phyloP scores from a whole-genome alignment of 352 stramenopile genomes.

The Phytophthora sansomeana region DNA sequence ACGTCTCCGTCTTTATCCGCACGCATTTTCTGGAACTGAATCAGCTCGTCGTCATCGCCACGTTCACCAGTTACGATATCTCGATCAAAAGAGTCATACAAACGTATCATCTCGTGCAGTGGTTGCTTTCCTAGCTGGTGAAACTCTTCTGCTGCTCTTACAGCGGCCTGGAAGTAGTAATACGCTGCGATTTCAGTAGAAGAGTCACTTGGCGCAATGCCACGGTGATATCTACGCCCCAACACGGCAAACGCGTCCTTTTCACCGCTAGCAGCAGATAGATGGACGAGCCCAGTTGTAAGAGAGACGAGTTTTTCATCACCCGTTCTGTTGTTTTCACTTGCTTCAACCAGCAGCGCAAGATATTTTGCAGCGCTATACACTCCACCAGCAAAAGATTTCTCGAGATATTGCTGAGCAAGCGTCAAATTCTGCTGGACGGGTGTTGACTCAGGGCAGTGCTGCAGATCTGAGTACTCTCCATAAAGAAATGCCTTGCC shows the following conservation, averaged over 20 bases:
- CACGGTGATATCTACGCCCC: slow-evolving; percentile 47
- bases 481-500: slow-evolving; percentile 54
- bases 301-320: slow-evolving; percentile 12
- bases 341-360: slow-evolving; percentile 26
- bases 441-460: slow-evolving; percentile 15
- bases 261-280: slow-evolving; percentile 48
- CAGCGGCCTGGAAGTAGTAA: slow-evolving; percentile 70
- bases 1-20: slow-evolving; percentile 83
- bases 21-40: slow-evolving; percentile 85
- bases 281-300: slow-evolving; percentile 55
- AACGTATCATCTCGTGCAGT: slow-evolving; percentile 75
- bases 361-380: slow-evolving; percentile 40
- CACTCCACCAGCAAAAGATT: slow-evolving; percentile 25
- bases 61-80: slow-evolving; percentile 41
- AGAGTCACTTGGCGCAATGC: not conserved
- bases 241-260: slow-evolving; percentile 68
- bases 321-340: not conserved
- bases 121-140: slow-evolving; percentile 81
- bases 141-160: slow-evolving; percentile 53
- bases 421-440: slow-evolving; percentile 34
- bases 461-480: slow-evolving; percentile 15
- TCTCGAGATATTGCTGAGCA: slow-evolving; percentile 27
- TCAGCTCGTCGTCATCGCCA: slow-evolving; percentile 87
- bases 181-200: slow-evolving; percentile 51
- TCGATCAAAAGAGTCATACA: slow-evolving; percentile 74